These are phyloP conservation scores for Cronartium quercuum DNA, from an alignment of 1,284 basidiomycete genomes.

Conservation along the genomic window DNA sequence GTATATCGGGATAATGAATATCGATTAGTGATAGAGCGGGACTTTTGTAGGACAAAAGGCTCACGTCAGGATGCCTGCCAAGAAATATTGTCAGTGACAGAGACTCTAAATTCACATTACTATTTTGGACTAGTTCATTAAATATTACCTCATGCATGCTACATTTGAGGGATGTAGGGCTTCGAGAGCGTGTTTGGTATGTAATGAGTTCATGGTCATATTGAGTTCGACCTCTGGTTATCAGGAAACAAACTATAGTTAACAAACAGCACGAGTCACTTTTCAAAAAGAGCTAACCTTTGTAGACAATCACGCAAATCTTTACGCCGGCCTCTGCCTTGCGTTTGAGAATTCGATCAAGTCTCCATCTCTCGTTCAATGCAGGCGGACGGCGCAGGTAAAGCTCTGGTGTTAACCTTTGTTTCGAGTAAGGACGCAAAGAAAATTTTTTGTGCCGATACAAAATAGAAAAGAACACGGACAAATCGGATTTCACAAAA, in stretches of 20 bases:
- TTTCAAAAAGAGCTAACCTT: slow-evolving; percentile 53
- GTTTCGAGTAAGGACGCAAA: slow-evolving; percentile 42
- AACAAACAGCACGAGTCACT: slow-evolving; percentile 59
- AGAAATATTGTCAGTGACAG: too few species aligned
- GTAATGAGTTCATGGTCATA: slow-evolving; percentile 72
- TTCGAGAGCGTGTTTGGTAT: slow-evolving; percentile 63
- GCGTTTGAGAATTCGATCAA: slow-evolving; percentile 72
- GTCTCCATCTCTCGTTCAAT: slow-evolving; percentile 70
- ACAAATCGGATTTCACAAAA: too few species aligned
- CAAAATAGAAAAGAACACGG: background rate
- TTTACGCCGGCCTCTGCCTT: slow-evolving; percentile 87
- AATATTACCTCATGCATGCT: slow-evolving; percentile 62
- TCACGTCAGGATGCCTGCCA: slow-evolving; percentile 45
- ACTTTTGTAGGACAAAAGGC: background rate
- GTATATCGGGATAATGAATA: too few species aligned
- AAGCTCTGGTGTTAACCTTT: slow-evolving; percentile 77
- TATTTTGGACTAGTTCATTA: too few species aligned
- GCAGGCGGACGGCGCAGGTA: slow-evolving; percentile 84
- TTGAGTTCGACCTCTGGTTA: slow-evolving; percentile 67
- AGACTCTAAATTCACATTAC: too few species aligned
- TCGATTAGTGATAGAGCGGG: background rate
- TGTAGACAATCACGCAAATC: slow-evolving; percentile 67
- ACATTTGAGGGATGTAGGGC: slow-evolving; percentile 81
- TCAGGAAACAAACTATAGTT: background rate
- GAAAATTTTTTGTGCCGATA: background rate